Conservation (phyloP, 768 basidiomycete species). For the Tulasnella sp. region DNA sequence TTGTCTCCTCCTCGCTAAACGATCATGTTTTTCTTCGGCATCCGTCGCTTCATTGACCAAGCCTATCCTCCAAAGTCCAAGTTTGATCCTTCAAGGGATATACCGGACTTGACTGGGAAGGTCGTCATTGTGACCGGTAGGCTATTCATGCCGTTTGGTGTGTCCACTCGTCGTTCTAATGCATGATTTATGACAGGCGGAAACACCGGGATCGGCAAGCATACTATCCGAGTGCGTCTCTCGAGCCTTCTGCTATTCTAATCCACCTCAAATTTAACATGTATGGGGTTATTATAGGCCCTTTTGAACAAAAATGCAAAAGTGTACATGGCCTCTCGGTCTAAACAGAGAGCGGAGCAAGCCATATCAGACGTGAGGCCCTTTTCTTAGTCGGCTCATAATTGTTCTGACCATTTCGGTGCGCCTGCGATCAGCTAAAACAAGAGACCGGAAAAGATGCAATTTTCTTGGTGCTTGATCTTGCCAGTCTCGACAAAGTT, state of each 20-base stretch:
- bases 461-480: slow-evolving; percentile 29
- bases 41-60: slow-evolving; percentile 5
- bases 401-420: not conserved
- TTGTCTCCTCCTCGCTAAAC: not conserved
- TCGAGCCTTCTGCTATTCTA: not conserved
- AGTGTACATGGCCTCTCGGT: slow-evolving; percentile 31
- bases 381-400: no score
- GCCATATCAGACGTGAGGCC: slow-evolving; percentile 19
- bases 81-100: slow-evolving; percentile 23
- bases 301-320: slow-evolving; percentile 30
- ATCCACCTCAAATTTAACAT: not conserved
- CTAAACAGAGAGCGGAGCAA: slow-evolving; percentile 23
- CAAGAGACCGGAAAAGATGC: slow-evolving; percentile 21
- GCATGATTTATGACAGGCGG: not conserved
- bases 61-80: slow-evolving; percentile 13
- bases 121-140: slow-evolving; percentile 28
- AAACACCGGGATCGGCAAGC: slow-evolving; percentile 23
- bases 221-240: not conserved
- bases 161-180: not conserved
- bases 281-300: not conserved
- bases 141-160: not conserved
- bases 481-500: slow-evolving; percentile 18
- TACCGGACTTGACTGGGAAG: slow-evolving; percentile 24
- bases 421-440: not conserved
- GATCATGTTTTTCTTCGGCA: not conserved